Conservation (phyloP, 805 yeast genomes). For the Cyberlindnera misumaiensis region DNA sequence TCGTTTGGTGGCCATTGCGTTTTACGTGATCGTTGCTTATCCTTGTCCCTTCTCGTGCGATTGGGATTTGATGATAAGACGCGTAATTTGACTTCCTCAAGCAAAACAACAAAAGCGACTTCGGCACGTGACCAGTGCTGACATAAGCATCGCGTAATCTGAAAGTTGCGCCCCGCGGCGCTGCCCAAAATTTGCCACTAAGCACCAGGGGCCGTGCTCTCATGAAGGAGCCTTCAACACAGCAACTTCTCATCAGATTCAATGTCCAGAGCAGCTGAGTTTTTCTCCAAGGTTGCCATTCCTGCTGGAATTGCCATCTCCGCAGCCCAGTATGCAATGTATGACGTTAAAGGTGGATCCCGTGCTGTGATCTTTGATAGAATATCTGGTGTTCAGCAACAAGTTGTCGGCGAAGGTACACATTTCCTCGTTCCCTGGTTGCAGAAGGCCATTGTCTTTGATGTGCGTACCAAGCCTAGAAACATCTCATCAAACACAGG, state of each 20-base stretch:
- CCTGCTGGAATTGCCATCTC: slow-evolving; percentile 67
- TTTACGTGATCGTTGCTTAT: background rate
- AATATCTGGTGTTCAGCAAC: slow-evolving; percentile 76
- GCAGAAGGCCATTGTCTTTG: slow-evolving; percentile 84
- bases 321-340: slow-evolving; percentile 76
- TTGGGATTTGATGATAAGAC: slow-evolving; percentile 2
- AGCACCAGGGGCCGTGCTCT: too few relatives aligned
- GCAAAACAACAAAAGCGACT: too few relatives aligned
- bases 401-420: slow-evolving; percentile 94
- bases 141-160: too few relatives aligned
- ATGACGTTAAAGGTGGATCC: slow-evolving; percentile 93
- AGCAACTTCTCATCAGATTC: background rate
- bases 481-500: slow-evolving; percentile 93
- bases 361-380: slow-evolving; percentile 96
- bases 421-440: slow-evolving; percentile 95
- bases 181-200: too few relatives aligned
- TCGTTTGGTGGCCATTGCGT: slow-evolving; percentile 26
- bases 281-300: slow-evolving; percentile 47
- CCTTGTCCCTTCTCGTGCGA: background rate
- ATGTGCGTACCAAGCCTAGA: slow-evolving; percentile 93
- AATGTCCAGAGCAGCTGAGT: slow-evolving; percentile 37
- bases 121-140: too few relatives aligned
- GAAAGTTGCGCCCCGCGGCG: too few relatives aligned
- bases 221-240: too few relatives aligned
- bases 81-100: slow-evolving; percentile 2